These are phyloP conservation scores for Apiotrichum mycotoxinovorans DNA, from an alignment of 1,284 basidiomycete species.

Conservation along the genomic window DNA sequence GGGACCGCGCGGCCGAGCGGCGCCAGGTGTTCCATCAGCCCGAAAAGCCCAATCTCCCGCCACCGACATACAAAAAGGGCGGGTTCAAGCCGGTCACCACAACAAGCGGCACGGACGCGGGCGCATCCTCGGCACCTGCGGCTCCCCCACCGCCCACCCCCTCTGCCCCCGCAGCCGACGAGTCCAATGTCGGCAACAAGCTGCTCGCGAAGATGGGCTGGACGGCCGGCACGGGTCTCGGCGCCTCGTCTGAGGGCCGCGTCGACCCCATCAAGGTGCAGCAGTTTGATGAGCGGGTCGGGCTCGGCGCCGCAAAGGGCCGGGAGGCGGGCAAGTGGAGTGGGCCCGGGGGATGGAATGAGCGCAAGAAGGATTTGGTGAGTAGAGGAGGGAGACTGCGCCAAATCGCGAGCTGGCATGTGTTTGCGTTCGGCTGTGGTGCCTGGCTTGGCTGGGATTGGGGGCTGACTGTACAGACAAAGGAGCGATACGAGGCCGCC, in stretches of 20 bases:
- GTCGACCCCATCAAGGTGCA: slow-evolving; percentile 81
- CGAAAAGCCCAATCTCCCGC: slow-evolving; percentile 61
- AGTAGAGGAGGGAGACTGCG: slow-evolving; percentile 12
- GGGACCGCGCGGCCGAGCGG: slow-evolving; percentile 85
- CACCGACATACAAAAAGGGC: slow-evolving; percentile 42
- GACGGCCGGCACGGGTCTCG: slow-evolving; percentile 82
- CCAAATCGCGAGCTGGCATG: no score
- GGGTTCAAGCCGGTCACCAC: slow-evolving; percentile 1
- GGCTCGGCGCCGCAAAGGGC: slow-evolving; percentile 81
- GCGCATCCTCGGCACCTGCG: not conserved
- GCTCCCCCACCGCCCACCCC: slow-evolving; percentile 36
- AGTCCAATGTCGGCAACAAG: slow-evolving; percentile 81
- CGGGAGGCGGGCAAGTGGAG: slow-evolving; percentile 73
- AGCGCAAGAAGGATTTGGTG: slow-evolving; percentile 41
- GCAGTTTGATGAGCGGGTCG: slow-evolving; percentile 78
- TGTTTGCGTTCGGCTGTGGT: no score
- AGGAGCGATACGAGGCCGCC: slow-evolving; percentile 15
- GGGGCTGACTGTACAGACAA: slow-evolving; percentile 13
- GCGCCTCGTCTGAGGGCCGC: slow-evolving; percentile 71
- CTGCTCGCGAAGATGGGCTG: slow-evolving; percentile 93
- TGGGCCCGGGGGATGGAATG: slow-evolving; percentile 47
- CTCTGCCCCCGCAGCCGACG: slow-evolving; percentile 66
- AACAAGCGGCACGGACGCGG: not conserved
- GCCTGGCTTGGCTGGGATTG: not conserved
- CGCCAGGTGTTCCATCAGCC: slow-evolving; percentile 85